A percentile compares a stretch with the other conserved stretches of the same genome.
These are phyloP conservation scores for Heritiera fomes DNA, from an alignment of 345 rosid species.

Conservation along the genomic window DNA sequence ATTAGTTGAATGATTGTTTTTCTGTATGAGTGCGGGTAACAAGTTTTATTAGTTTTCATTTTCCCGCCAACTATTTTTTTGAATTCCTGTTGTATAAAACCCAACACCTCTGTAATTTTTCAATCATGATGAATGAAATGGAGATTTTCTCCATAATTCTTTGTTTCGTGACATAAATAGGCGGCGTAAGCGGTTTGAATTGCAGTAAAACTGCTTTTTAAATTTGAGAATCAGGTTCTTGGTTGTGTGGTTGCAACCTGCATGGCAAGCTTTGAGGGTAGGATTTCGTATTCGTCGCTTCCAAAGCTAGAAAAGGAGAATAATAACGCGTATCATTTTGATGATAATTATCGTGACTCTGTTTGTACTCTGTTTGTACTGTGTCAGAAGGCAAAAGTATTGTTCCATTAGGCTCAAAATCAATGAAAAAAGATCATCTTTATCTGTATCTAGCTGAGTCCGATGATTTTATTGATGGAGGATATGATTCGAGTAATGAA, in stretches of 20 bases:
- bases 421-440: conserved; percentile 35
- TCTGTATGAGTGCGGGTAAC: too few species aligned
- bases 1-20: too few species aligned
- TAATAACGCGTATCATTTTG: conserved; percentile 21
- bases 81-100: too few species aligned
- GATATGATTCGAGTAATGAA: conserved; percentile 58
- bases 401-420: conserved; percentile 29
- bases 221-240: conserved; percentile 16
- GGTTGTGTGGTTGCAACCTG: not conserved
- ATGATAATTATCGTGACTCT: conserved; percentile 36
- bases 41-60: too few species aligned
- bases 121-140: too few species aligned
- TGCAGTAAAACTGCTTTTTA: conserved; percentile 13
- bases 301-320: conserved; percentile 33
- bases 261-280: conserved; percentile 46
- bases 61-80: too few species aligned
- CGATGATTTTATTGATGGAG: conserved; percentile 58
- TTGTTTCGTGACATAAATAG: too few species aligned
- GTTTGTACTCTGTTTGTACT: conserved; percentile 42
- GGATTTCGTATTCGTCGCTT: conserved; percentile 39
- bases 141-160: too few species aligned
- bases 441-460: conserved; percentile 50
- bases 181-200: not conserved
- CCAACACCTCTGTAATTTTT: too few species aligned
- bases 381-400: conserved; percentile 31